These are phyloP conservation scores for Penicillium canescens DNA, from an alignment of 495 filamentous ascomycete species.

Conservation along the genomic window DNA sequence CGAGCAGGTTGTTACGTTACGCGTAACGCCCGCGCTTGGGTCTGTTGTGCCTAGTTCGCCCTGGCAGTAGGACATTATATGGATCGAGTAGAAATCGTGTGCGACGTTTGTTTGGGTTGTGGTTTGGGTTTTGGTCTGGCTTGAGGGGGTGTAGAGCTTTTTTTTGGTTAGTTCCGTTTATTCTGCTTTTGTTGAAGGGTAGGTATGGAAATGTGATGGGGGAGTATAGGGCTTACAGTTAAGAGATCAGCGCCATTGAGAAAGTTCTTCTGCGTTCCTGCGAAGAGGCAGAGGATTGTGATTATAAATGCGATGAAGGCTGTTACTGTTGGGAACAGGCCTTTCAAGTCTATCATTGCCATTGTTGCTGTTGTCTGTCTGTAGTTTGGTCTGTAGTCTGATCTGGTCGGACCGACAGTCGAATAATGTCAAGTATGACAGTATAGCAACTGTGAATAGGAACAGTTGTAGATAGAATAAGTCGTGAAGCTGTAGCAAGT, in stretches of 20 bases:
- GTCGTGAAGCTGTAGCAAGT: not conserved
- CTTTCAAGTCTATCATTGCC: constrained; percentile 14
- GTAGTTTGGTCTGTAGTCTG: not conserved
- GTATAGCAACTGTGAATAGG: no score
- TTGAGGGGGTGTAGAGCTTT: constrained; percentile 40
- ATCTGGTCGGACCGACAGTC: no score
- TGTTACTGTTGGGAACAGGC: constrained; percentile 23
- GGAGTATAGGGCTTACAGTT: constrained; percentile 51
- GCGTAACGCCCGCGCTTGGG: constrained; percentile 34
- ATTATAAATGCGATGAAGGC: constrained; percentile 66
- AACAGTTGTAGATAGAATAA: no score
- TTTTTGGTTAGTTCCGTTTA: no score
- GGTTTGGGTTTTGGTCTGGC: constrained; percentile 35
- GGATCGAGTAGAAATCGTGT: constrained; percentile 72
- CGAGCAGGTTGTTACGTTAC: constrained; percentile 64
- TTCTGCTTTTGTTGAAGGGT: no score
- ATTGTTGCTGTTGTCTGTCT: not conserved
- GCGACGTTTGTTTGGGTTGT: constrained; percentile 40
- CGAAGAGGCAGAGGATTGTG: constrained; percentile 67
- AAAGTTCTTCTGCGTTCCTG: constrained; percentile 59
- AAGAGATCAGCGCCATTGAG: constrained; percentile 66
- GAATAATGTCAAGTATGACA: no score
- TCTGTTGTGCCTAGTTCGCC: constrained; percentile 51
- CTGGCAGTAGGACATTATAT: constrained; percentile 69
- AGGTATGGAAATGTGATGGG: not conserved